Base-by-base conservation (phyloP, 768 basidiomycete genomes). In the Phylloporus sp. region DNA sequence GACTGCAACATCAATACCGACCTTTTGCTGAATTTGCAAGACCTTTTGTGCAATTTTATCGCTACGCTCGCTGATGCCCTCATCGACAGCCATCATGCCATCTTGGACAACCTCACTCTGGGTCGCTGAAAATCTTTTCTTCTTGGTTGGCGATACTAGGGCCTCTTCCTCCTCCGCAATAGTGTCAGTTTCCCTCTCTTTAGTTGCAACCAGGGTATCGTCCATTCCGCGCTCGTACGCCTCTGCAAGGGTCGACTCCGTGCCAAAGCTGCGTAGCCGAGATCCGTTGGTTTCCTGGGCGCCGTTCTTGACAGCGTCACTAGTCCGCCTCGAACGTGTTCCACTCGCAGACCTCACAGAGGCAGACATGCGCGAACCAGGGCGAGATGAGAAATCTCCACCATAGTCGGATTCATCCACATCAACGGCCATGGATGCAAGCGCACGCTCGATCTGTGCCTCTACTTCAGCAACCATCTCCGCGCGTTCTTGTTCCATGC, bases 401-500 rank as follows among this genome's bases (percentile, higher is more conserved):
- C 77, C 77, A 50, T 87, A 87, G 59, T 91, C 89, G 16, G 86
- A 89, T 48, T 88, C 87, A 5, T 69, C 67, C 47, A 87, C 75
- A 57, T 85, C 87, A 53, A 91, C 85, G 23, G 85, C 84, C 89
- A 93, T 91, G 23, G 87, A 87, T 24, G 81, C 85, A 45, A 93
- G 76, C 1, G 91, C 91, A 50, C 86, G 79, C 68, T 92, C 91
- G 60, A 93, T 93, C 72, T 93, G 91, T 24, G 87, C 88, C 64
- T 93, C 91, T 22, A 93, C 90, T 70, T 93, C 91, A n/a, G 88
- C 89, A 36, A 93, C 85, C 91, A 91, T 90, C 62, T 86, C 86
- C 47, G 85, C 81, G 55, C 91, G 88, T 71, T 88, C 91, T 61
- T 81, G 73, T 65, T 93, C 91, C 90, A 93, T 91, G 63, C 72